phyloP scores from a whole-genome alignment of 2,329 filamentous ascomycete species.

The Hymenoscyphus linearis region DNA sequence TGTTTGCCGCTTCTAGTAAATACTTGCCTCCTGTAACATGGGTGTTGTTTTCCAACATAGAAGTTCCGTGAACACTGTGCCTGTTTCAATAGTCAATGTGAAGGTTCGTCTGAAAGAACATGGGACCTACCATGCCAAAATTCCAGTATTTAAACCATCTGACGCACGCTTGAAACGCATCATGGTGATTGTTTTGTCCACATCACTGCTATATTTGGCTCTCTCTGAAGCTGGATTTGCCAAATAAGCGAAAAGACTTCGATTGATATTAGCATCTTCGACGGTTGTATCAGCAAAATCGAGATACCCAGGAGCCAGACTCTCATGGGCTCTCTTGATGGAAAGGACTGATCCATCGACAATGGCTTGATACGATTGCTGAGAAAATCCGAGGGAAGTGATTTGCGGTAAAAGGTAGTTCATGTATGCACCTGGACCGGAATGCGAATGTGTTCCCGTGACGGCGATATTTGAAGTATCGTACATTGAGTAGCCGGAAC shows the following conservation, averaged over 20 bases:
- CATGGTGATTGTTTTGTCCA: conserved; percentile 73
- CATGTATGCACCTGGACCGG: conserved; percentile 84
- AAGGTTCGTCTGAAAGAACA: too few species aligned
- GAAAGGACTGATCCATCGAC: conserved; percentile 79
- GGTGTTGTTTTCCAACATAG: conserved; percentile 85
- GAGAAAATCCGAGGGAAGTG: conserved; percentile 77
- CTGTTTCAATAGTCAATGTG: background rate
- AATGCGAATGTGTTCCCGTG: conserved; percentile 76
- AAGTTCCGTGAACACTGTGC: conserved; percentile 75
- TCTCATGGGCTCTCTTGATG: conserved; percentile 74
- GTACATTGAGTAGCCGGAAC: conserved; percentile 69
- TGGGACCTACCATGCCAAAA: conserved; percentile 72
- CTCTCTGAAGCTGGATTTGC: conserved; percentile 77
- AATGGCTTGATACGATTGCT: conserved; percentile 84
- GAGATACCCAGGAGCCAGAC: conserved; percentile 58
- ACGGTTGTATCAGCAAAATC: conserved; percentile 66
- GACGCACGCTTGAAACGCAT: conserved; percentile 70
- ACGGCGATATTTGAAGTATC: conserved; percentile 76
- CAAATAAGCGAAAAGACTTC: conserved; percentile 81
- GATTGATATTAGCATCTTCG: conserved; percentile 75
- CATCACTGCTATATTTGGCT: conserved; percentile 52
- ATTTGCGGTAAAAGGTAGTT: conserved; percentile 92
- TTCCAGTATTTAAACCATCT: conserved; percentile 69
- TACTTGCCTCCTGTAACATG: conserved; percentile 59
- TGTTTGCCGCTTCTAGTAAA: background rate